phyloP scores from a whole-genome alignment of 2,329 filamentous ascomycete genomes.

The Aspergillus novofumigatus region DNA sequence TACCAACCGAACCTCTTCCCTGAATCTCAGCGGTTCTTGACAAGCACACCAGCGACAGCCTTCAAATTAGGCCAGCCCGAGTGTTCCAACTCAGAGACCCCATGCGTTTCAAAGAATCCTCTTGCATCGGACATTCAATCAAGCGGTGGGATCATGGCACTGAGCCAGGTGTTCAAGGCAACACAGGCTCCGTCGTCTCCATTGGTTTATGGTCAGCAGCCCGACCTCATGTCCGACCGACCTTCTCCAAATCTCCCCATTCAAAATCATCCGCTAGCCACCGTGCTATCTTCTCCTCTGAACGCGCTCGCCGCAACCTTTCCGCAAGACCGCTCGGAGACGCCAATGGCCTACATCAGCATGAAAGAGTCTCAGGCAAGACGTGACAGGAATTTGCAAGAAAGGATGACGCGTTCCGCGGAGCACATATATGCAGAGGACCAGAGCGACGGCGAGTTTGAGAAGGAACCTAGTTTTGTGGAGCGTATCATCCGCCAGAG shows the following conservation, averaged over 20 bases:
- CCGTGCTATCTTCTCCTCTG: constrained; percentile 36
- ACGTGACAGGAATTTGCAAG: constrained; percentile 31
- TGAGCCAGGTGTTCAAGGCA: constrained; percentile 47
- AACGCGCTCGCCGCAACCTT: constrained; percentile 29
- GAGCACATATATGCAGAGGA: constrained; percentile 31
- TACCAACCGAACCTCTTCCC: constrained; percentile 41
- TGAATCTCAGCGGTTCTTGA: constrained; percentile 45
- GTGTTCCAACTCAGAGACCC: constrained; percentile 31
- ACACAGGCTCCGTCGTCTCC: constrained; percentile 48
- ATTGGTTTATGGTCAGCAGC: constrained; percentile 30
- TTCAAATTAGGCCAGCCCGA: constrained; percentile 32
- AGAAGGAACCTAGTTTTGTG: constrained; percentile 39
- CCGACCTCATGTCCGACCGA: constrained; percentile 42
- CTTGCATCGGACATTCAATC: constrained; percentile 34
- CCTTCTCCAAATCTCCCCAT: constrained; percentile 48
- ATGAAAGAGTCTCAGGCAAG: constrained; percentile 45
- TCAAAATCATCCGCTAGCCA: constrained; percentile 32
- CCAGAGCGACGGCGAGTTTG: constrained; percentile 41
- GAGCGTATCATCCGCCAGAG: constrained; percentile 31
- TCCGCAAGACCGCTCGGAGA: constrained; percentile 37
- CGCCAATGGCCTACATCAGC: constrained; percentile 41
- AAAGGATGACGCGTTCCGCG: constrained; percentile 33
- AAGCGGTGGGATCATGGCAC: constrained; percentile 38
- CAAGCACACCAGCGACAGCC: constrained; percentile 38
- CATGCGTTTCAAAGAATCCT: constrained; percentile 41